These are phyloP conservation scores for Boletus calvinii DNA, from an alignment of 1,284 basidiomycete species.

Conservation along the genomic window DNA sequence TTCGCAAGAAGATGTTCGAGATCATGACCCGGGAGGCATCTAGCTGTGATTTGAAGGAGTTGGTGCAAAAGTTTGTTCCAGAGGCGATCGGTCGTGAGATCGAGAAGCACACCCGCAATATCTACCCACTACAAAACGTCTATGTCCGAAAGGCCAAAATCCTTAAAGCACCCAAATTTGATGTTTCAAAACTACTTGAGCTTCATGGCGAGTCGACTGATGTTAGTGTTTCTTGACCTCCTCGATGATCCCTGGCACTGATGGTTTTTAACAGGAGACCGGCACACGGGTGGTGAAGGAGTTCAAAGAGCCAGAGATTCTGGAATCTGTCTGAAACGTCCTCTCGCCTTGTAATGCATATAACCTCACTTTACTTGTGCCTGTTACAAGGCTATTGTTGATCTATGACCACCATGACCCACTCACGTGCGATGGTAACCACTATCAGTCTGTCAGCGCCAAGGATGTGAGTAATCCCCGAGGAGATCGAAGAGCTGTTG, in stretches of 20 bases:
- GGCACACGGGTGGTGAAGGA: constrained; percentile 86
- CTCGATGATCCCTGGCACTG: constrained; percentile 14
- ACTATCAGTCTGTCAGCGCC: neutral
- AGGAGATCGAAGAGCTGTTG: too few species aligned
- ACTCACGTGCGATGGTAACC: neutral
- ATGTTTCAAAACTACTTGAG: constrained; percentile 92
- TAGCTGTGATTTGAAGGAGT: constrained; percentile 95
- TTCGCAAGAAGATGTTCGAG: constrained; percentile 99
- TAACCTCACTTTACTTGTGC: constrained; percentile 39
- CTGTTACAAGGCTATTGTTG: constrained; percentile 39
- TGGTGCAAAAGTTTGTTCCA: constrained; percentile 98
- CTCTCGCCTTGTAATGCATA: constrained; percentile 43
- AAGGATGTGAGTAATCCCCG: too few species aligned
- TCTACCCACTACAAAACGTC: constrained; percentile 98
- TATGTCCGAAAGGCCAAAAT: constrained; percentile 98
- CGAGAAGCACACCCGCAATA: constrained; percentile 95
- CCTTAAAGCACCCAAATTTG: constrained; percentile 96
- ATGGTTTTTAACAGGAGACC: constrained; percentile 62
- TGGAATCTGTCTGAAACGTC: constrained; percentile 72
- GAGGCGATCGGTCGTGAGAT: constrained; percentile 99
- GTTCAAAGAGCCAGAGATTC: constrained; percentile 90
- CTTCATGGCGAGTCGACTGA: constrained; percentile 93
- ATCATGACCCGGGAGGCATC: constrained; percentile 97
- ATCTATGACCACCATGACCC: constrained; percentile 37
- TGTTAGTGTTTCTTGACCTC: constrained; percentile 48